phyloP scores from a whole-genome alignment of 305 asterid genomes.

The Solanum aculeatissimum region DNA sequence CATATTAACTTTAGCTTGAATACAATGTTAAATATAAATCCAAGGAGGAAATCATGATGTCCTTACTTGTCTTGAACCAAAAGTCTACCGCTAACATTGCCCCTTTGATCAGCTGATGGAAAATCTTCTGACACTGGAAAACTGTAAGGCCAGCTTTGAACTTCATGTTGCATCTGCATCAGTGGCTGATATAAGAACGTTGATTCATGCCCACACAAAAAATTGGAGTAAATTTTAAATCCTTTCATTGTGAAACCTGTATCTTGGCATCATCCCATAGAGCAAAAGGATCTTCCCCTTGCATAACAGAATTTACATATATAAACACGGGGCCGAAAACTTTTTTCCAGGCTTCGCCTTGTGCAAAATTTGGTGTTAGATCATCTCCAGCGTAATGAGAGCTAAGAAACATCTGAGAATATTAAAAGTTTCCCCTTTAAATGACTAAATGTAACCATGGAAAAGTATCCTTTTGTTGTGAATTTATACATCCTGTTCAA shows the following conservation, averaged over 20 bases:
- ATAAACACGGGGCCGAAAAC: constrained; percentile 75
- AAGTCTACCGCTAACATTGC: constrained; percentile 41
- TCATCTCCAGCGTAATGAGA: constrained; percentile 68
- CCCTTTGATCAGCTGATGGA: constrained; percentile 38
- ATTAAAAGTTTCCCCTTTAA: neutral
- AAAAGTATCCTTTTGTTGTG: neutral
- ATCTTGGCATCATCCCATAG: constrained; percentile 67
- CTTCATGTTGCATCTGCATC: constrained; percentile 59
- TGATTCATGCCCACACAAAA: neutral
- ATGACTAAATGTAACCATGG: neutral
- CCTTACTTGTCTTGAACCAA: constrained; percentile 62
- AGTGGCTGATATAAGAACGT: neutral
- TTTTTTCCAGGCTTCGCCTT: constrained; percentile 72
- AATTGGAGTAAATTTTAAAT: neutral
- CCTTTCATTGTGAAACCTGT: constrained; percentile 22
- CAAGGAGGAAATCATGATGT: neutral
- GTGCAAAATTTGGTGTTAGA: constrained; percentile 39
- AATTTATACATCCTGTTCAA: neutral
- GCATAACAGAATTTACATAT: constrained; percentile 42
- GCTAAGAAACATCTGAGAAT: constrained; percentile 43
- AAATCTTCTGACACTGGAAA: constrained; percentile 69
- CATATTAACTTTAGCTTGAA: neutral
- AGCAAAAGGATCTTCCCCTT: constrained; percentile 21
- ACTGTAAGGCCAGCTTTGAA: constrained; percentile 70
- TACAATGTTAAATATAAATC: neutral